Conservation (phyloP, 768 basidiomycete species). For the Rhizopogon roseolus region DNA sequence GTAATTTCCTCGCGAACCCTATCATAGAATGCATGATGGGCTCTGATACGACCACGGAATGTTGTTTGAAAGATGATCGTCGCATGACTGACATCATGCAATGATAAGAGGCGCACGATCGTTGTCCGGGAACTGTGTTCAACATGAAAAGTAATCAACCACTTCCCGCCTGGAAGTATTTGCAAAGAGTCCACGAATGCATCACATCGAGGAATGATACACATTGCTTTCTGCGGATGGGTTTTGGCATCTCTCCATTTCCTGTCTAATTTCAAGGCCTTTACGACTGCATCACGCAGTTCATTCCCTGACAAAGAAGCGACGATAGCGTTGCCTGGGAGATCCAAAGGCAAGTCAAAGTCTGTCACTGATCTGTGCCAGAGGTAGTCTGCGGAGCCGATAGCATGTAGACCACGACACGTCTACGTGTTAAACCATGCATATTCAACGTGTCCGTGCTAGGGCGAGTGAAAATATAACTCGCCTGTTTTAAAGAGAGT, state of each 20-base stretch:
- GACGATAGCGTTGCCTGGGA: slow-evolving; percentile 29
- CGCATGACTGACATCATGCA: slow-evolving; percentile 21
- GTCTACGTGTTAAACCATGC: slow-evolving; percentile 36
- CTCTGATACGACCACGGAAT: slow-evolving; percentile 26
- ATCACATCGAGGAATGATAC: slow-evolving; percentile 29
- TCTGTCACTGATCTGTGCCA: slow-evolving; percentile 41
- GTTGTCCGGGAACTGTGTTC: slow-evolving; percentile 27
- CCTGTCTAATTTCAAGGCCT: slow-evolving; percentile 43
- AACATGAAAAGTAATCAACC: slow-evolving; percentile 42
- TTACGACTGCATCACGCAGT: slow-evolving; percentile 37
- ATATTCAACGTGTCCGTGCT: slow-evolving; percentile 11
- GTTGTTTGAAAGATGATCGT: slow-evolving; percentile 25
- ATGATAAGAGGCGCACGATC: slow-evolving; percentile 41
- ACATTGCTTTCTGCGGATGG: slow-evolving; percentile 30
- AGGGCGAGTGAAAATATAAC: slow-evolving; percentile 3
- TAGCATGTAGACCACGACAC: slow-evolving; percentile 56
- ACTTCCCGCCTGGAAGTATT: slow-evolving; percentile 41
- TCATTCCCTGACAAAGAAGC: slow-evolving; percentile 32
- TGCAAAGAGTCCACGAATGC: slow-evolving; percentile 42
- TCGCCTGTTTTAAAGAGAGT: slow-evolving; percentile 46
- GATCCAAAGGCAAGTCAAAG: slow-evolving; percentile 36
- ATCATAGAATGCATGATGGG: slow-evolving; percentile 28
- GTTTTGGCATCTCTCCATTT: slow-evolving; percentile 42
- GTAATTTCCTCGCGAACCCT: slow-evolving; percentile 13
- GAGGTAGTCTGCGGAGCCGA: slow-evolving; percentile 45